Conservation (phyloP, 352 stramenopile genomes). For the Globisporangium alternatum region DNA sequence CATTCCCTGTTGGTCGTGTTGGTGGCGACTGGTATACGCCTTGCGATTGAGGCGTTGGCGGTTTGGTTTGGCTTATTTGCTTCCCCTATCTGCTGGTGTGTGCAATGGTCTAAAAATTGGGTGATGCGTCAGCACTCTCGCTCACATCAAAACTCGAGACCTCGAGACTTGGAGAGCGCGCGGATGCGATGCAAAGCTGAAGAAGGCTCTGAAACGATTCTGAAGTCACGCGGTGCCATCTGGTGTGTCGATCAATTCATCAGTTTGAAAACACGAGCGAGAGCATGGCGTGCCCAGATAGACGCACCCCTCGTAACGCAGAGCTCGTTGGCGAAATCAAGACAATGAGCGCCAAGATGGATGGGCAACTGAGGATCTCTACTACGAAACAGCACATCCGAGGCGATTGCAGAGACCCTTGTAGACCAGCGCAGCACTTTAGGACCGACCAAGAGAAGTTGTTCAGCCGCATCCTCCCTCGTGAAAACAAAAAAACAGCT, state of each 20-base stretch:
- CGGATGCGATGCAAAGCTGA: conserved; percentile 3
- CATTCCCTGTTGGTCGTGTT: no score
- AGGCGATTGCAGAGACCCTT: no score
- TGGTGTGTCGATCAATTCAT: background rate
- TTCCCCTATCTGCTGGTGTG: background rate
- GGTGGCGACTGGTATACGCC: background rate
- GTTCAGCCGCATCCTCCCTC: background rate
- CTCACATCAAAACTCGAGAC: background rate
- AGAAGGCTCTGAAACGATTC: conserved; percentile 3
- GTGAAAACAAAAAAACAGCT: background rate
- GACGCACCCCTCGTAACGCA: no score
- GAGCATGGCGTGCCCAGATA: background rate
- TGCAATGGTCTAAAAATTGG: background rate
- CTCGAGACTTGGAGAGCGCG: background rate
- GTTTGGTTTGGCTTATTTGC: background rate
- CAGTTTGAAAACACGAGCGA: background rate
- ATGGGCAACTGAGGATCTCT: no score
- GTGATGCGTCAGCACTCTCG: background rate
- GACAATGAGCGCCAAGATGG: no score
- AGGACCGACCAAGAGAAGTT: background rate
- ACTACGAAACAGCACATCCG: no score
- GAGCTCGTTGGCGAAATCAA: no score
- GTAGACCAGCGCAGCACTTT: background rate
- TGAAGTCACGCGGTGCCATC: conserved; percentile 1
- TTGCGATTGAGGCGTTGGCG: background rate